A percentile compares a stretch with the other conserved stretches of the same genome.
phyloP scores from a whole-genome alignment of 2,329 filamentous ascomycete species.

The Hymenoscyphus scutula region DNA sequence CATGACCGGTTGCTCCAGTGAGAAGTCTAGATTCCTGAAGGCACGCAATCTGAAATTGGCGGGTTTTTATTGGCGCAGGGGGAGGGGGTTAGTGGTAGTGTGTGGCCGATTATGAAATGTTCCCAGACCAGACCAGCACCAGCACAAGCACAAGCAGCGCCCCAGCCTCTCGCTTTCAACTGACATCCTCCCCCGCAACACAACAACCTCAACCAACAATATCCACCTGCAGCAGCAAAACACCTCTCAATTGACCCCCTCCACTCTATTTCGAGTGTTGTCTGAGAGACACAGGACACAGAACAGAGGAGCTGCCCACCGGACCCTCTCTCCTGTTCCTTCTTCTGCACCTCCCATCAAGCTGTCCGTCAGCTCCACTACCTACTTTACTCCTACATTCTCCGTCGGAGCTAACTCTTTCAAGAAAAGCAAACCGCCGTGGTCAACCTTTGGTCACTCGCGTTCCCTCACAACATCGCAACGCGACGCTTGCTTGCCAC shows the following conservation, averaged over 20 bases:
- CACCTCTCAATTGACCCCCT: neutral
- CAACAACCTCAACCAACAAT: conserved; percentile 8
- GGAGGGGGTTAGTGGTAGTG: no score
- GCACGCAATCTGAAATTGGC: conserved; percentile 12
- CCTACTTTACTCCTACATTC: conserved; percentile 1
- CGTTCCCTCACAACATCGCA: conserved; percentile 16
- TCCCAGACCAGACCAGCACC: no score
- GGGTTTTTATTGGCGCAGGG: conserved; percentile 8
- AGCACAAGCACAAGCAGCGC: no score
- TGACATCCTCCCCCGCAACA: conserved; percentile 6
- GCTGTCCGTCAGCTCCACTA: conserved; percentile 1
- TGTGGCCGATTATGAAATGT: neutral
- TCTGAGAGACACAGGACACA: neutral
- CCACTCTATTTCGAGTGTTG: neutral
- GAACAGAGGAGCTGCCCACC: neutral
- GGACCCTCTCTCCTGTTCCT: neutral
- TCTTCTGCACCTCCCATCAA: neutral
- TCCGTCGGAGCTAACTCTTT: conserved; percentile 8
- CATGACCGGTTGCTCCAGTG: neutral
- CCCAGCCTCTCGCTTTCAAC: conserved; percentile 7
- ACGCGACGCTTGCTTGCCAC: conserved; percentile 16
- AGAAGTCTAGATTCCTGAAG: conserved; percentile 7
- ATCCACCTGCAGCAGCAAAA: neutral
- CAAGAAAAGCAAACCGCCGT: conserved; percentile 6
- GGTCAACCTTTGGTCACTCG: conserved; percentile 9